Evolutionary conservation across 345 rosid genomes (phyloP).

Genomic region (Boechera stricta): DNA sequence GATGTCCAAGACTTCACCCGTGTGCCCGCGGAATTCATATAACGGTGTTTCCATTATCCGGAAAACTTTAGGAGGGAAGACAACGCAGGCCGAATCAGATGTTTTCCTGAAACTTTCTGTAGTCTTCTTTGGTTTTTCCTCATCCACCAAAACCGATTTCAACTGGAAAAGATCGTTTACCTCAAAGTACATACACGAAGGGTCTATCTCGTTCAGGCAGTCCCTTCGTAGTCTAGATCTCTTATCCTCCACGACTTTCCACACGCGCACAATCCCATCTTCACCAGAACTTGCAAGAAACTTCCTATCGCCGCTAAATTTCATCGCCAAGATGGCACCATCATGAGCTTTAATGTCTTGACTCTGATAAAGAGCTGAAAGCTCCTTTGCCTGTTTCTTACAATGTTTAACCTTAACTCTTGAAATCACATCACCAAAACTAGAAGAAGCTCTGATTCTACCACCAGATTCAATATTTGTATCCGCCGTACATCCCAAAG

Average conservation of each 20-base stretch:
- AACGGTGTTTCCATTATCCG: conserved; percentile 74
- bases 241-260: conserved; percentile 76
- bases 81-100: conserved; percentile 75
- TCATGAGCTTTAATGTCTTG: conserved; percentile 80
- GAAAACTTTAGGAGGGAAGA: conserved; percentile 77
- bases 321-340: conserved; percentile 74
- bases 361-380: conserved; percentile 74
- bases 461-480: conserved; percentile 46
- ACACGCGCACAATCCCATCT: conserved; percentile 68
- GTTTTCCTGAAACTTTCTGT: conserved; percentile 62
- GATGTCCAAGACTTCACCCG: conserved; percentile 70
- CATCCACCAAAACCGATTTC: conserved; percentile 62
- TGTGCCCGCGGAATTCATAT: conserved; percentile 73
- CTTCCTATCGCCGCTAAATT: conserved; percentile 78
- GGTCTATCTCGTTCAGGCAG: conserved; percentile 61
- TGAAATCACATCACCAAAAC: conserved; percentile 40
- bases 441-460: conserved; percentile 43
- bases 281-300: conserved; percentile 83
- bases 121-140: conserved; percentile 55
- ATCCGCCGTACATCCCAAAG: conserved; percentile 61
- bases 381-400: conserved; percentile 66
- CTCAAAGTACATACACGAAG: conserved; percentile 71
- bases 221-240: conserved; percentile 55
- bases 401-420: conserved; percentile 74
- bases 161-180: conserved; percentile 72